These are phyloP conservation scores for Cantharellus anzutake DNA, from an alignment of 768 basidiomycete genomes.

Conservation along the genomic window DNA sequence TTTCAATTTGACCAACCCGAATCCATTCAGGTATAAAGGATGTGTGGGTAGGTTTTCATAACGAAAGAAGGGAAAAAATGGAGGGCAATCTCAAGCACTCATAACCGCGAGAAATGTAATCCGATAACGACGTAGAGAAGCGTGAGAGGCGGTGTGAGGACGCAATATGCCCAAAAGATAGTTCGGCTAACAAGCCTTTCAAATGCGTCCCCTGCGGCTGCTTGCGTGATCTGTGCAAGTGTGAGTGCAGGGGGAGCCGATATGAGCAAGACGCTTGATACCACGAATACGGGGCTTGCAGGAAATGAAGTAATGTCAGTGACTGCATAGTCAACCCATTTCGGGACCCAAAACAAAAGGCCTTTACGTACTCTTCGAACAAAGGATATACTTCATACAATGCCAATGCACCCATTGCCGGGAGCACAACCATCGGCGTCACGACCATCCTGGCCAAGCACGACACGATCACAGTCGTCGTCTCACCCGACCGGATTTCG, in stretches of 20 bases:
- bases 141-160: slow-evolving; percentile 73
- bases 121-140: slow-evolving; percentile 61
- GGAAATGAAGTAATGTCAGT: slow-evolving; percentile 2
- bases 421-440: slow-evolving; percentile 60
- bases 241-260: slow-evolving; percentile 67
- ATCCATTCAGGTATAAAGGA: no score
- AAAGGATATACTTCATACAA: slow-evolving; percentile 37
- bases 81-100: slow-evolving; percentile 1
- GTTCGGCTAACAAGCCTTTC: slow-evolving; percentile 81
- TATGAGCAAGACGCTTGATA: slow-evolving; percentile 67
- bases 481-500: slow-evolving; percentile 33
- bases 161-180: slow-evolving; percentile 83
- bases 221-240: slow-evolving; percentile 53
- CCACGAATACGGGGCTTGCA: slow-evolving; percentile 65
- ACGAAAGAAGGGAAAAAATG: neutral
- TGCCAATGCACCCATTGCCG: slow-evolving; percentile 47
- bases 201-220: slow-evolving; percentile 71
- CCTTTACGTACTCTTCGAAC: slow-evolving; percentile 52
- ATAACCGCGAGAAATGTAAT: slow-evolving; percentile 23
- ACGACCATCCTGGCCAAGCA: slow-evolving; percentile 77
- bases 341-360: neutral
- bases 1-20: no score
- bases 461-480: slow-evolving; percentile 63
- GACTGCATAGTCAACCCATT: neutral
- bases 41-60: no score